Evolutionary conservation across 352 stramenopile genomes (phyloP).

Genomic region (Aphanomyces stellatus): DNA sequence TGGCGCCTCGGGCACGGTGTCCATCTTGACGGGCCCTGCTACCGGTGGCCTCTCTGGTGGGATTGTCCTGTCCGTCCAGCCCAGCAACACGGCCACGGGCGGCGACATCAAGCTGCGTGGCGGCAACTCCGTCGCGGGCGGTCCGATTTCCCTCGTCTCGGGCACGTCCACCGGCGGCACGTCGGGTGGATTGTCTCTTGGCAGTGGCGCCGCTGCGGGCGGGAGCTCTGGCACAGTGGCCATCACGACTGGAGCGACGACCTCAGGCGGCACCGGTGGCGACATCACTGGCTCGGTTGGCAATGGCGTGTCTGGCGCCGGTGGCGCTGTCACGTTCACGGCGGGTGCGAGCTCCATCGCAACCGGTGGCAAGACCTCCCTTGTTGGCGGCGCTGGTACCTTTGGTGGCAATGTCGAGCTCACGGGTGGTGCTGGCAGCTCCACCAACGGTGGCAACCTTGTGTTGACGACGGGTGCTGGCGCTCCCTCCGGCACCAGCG

Average conservation of each 20-base stretch:
- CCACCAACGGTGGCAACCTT: neutral
- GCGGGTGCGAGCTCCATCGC: neutral
- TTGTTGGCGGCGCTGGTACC: neutral
- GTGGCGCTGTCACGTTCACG: neutral
- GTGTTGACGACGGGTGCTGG: neutral
- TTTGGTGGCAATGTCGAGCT: slow-evolving; percentile 60
- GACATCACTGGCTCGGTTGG: neutral
- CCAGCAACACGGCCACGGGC: slow-evolving; percentile 19
- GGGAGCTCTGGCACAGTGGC: neutral
- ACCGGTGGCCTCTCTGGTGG: slow-evolving; percentile 17
- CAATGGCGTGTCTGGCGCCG: neutral
- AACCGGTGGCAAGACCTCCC: neutral
- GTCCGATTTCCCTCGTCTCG: neutral
- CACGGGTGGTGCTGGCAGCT: slow-evolving; percentile 42
- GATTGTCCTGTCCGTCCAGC: slow-evolving; percentile 19
- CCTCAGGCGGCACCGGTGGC: neutral
- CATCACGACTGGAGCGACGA: neutral
- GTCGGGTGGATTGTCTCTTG: neutral
- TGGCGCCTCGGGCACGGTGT: slow-evolving; percentile 20
- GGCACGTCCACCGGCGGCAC: neutral
- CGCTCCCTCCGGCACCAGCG: neutral
- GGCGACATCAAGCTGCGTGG: slow-evolving; percentile 5
- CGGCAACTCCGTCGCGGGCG: slow-evolving; percentile 5
- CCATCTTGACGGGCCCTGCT: slow-evolving; percentile 14
- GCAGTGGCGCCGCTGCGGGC: neutral